These are phyloP conservation scores for Komagataella pseudopastoris DNA, from an alignment of 805 yeast species.

Conservation along the genomic window DNA sequence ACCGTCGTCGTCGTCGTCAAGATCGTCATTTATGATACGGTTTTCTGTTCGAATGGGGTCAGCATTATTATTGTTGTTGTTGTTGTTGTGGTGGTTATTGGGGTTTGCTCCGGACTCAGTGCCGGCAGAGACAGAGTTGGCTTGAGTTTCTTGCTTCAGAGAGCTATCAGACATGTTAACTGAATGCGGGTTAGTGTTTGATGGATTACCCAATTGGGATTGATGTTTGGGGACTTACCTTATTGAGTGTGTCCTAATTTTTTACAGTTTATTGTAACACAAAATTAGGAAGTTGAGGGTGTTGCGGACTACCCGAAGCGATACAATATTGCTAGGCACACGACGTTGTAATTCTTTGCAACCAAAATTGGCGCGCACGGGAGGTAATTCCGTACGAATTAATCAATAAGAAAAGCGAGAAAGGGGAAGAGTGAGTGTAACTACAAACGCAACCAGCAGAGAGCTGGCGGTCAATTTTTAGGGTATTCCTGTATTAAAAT, in stretches of 20 bases:
- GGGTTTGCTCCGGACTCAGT: not conserved
- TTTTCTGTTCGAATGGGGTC: not conserved
- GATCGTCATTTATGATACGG: constrained; percentile 6
- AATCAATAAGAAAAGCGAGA: too few relatives aligned
- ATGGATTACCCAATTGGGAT: not conserved
- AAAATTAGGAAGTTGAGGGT: not conserved
- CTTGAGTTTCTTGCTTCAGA: not conserved
- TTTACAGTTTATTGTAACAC: not conserved
- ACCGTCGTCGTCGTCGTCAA: constrained; percentile 42
- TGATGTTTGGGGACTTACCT: not conserved
- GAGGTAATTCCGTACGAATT: not conserved
- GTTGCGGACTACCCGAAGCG: not conserved
- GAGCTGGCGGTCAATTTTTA: not conserved
- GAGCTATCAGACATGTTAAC: not conserved
- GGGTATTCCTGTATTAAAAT: not conserved
- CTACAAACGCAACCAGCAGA: not conserved
- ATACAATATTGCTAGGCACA: not conserved
- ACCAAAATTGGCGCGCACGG: not conserved
- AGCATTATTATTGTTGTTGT: not conserved
- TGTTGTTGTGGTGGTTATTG: not conserved
- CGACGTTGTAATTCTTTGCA: not conserved
- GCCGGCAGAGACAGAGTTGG: not conserved
- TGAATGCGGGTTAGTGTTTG: not conserved
- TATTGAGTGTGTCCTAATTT: not conserved
- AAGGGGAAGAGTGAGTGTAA: not conserved